A percentile compares a stretch with the other conserved stretches of the same genome.
phyloP scores from a whole-genome alignment of 768 basidiomycete species.

The Ramaria sp. region DNA sequence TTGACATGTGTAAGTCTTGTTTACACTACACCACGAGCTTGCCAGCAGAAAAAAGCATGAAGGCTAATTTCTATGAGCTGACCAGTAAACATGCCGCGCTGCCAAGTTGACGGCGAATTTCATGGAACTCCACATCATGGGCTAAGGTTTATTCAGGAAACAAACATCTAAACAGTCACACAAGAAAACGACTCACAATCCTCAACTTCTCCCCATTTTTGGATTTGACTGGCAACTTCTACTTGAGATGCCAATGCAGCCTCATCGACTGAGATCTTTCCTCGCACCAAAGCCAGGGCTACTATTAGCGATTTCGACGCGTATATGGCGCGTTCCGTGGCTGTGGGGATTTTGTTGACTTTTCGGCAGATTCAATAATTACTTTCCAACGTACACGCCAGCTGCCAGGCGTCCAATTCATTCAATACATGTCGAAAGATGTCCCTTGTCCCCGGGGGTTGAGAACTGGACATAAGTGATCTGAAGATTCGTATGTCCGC shows the following conservation, averaged over 20 bases:
- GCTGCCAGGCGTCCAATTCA: slow-evolving; percentile 69
- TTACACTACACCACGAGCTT: neutral
- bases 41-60: neutral
- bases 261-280: slow-evolving; percentile 67
- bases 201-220: slow-evolving; percentile 99
- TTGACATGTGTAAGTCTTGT: neutral
- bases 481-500: slow-evolving; percentile 59
- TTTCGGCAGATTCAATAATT: slow-evolving; percentile 1
- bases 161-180: neutral
- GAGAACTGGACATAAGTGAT: slow-evolving; percentile 60
- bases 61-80: neutral
- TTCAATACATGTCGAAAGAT: slow-evolving; percentile 49
- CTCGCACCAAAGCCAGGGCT: slow-evolving; percentile 72
- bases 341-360: slow-evolving; percentile 28
- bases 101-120: slow-evolving; percentile 77
- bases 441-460: slow-evolving; percentile 56
- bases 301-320: slow-evolving; percentile 87
- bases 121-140: slow-evolving; percentile 96
- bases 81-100: slow-evolving; percentile 57
- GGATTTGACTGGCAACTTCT: slow-evolving; percentile 92
- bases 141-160: slow-evolving; percentile 36
- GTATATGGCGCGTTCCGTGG: slow-evolving; percentile 85
- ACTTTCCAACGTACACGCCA: slow-evolving; percentile 58
- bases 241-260: slow-evolving; percentile 81
- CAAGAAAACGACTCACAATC: slow-evolving; percentile 63